Evolutionary conservation across 768 basidiomycete genomes (phyloP), one percentile per base, ranked within the genome.

Genomic region (Calocybe gangraenosa): DNA sequence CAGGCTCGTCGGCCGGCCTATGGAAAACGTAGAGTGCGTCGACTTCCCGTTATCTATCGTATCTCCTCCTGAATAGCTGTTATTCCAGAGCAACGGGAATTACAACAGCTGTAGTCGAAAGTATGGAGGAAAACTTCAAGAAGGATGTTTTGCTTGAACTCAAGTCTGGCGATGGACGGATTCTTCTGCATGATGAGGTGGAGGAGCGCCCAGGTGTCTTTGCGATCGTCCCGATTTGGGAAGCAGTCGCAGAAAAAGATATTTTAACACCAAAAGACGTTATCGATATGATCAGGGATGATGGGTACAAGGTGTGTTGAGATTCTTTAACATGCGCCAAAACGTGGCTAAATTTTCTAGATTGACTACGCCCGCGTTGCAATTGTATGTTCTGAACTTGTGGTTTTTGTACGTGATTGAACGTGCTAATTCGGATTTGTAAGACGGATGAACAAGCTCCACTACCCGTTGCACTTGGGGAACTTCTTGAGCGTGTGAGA

Each of bases 401-500:
- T n/a, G n/a, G n/a, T n/a, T n/a, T n/a, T n/a, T n/a, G n/a, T n/a
- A n/a, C n/a, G n/a, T n/a, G n/a, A n/a, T n/a, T n/a, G 14, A 18
- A 11, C 35, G 47, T 30, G 50, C 39, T 19, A 8, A 43, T 20
- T 49, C 42, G 7, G 51, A n/a, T 53, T 18, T 17, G 28, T 22
- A 52, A 94, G 90, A 97, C 93, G 7, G 95, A 98, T 56, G 95
- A 99, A 61, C 94, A 95, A 68, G 92, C 94, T 0, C 95, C 95
- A 0, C 73, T 98, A 14, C 96, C 96, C 0, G 87, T 75, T 33
- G 91, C 92, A 3, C 76, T 97, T 15, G 80, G 75, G 17, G 83
- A 87, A 42, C 72, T 99, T 33, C 69, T 95, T 20, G 78, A 82
- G 19, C 80, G 93, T 25, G 77, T 97, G 4, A 75, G 76, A 60